These are phyloP conservation scores for Tranzscheliella williamsii DNA, from an alignment of 1,284 basidiomycete species.

Conservation along the genomic window DNA sequence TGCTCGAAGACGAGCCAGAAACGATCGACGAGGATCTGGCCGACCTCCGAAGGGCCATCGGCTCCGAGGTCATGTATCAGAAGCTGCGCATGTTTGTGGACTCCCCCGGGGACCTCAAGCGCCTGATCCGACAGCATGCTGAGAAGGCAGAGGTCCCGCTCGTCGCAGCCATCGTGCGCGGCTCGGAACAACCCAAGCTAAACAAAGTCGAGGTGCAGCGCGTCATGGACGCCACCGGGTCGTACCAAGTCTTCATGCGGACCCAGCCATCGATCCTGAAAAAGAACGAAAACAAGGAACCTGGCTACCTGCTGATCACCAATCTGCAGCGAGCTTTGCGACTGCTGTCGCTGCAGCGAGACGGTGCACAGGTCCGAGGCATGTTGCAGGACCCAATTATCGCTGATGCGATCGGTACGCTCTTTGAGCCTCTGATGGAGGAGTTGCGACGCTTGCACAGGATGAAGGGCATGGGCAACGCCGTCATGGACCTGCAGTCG, in stretches of 20 bases:
- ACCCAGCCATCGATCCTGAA: constrained; percentile 38
- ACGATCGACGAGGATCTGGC: constrained; percentile 50
- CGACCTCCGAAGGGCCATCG: constrained; percentile 42
- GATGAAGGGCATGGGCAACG: constrained; percentile 39
- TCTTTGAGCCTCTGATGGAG: constrained; percentile 53
- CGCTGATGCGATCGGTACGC: constrained; percentile 34
- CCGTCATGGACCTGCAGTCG: constrained; percentile 31
- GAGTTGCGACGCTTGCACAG: constrained; percentile 48
- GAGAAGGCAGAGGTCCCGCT: constrained; percentile 51
- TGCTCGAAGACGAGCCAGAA: constrained; percentile 53
- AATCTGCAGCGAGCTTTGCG: constrained; percentile 51
- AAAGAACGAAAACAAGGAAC: constrained; percentile 48
- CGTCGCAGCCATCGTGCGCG: constrained; percentile 56
- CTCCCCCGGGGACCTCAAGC: constrained; percentile 52
- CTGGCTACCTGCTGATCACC: constrained; percentile 46
- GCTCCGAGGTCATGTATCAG: constrained; percentile 49
- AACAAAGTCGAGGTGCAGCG: constrained; percentile 53
- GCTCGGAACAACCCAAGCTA: constrained; percentile 54
- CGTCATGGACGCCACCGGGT: constrained; percentile 49
- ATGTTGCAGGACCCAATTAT: constrained; percentile 52
- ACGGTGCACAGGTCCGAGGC: constrained; percentile 54
- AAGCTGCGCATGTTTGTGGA: constrained; percentile 55
- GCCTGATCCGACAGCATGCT: constrained; percentile 54
- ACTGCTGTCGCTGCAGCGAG: constrained; percentile 51
- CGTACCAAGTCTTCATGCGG: constrained; percentile 49